These are phyloP conservation scores for Neonectria neomacrospora DNA, from an alignment of 2,329 filamentous ascomycete genomes.

Conservation along the genomic window DNA sequence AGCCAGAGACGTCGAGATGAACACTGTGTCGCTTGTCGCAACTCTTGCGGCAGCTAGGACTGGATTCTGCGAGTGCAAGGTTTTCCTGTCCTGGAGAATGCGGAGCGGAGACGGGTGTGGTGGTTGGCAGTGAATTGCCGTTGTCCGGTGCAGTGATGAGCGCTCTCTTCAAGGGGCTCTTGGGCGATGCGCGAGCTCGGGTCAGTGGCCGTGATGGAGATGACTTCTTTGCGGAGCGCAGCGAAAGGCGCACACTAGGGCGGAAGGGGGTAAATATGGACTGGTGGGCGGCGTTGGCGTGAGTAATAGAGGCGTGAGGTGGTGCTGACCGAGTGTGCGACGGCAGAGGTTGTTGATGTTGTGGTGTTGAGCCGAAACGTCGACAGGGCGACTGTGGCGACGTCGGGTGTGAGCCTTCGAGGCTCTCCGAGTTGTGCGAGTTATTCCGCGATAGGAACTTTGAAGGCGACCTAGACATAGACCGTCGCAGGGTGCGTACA, in stretches of 20 bases:
- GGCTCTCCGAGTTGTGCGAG: conserved; percentile 60
- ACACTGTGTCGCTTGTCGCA: conserved; percentile 66
- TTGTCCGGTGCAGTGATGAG: conserved; percentile 76
- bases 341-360: conserved; percentile 48
- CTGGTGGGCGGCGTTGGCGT: conserved; percentile 48
- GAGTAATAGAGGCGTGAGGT: conserved; percentile 45
- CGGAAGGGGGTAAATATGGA: conserved; percentile 73
- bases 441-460: conserved; percentile 74
- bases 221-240: conserved; percentile 68
- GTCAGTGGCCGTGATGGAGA: conserved; percentile 65
- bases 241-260: conserved; percentile 73
- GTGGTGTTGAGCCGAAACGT: conserved; percentile 53
- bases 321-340: conserved; percentile 51
- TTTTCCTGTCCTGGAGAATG: conserved; percentile 59
- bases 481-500: conserved; percentile 85
- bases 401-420: conserved; percentile 58
- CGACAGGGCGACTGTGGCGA: conserved; percentile 65
- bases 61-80: conserved; percentile 51
- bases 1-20: conserved; percentile 66
- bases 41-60: conserved; percentile 37
- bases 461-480: conserved; percentile 92
- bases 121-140: conserved; percentile 70
- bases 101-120: conserved; percentile 51
- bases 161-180: conserved; percentile 83
- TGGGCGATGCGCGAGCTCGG: conserved; percentile 76